phyloP scores from a whole-genome alignment of 2,329 filamentous ascomycete genomes.

The Didymella lethalis region DNA sequence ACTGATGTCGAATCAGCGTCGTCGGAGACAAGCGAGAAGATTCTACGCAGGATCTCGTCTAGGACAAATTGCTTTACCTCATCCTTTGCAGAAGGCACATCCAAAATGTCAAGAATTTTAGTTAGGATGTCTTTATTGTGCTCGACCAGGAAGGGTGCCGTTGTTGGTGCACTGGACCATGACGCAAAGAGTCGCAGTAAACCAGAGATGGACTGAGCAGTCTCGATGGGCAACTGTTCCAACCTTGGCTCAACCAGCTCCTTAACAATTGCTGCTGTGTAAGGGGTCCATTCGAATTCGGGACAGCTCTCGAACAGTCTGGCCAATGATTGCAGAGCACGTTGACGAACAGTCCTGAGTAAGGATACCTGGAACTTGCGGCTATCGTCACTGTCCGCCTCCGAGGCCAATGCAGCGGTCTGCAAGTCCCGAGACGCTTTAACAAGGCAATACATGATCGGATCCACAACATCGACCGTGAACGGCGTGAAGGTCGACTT shows the following conservation, averaged over 20 bases:
- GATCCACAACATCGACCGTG: slow-evolving; percentile 73
- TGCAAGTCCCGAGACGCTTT: slow-evolving; percentile 62
- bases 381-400: slow-evolving; percentile 39
- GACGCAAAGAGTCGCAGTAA: slow-evolving; percentile 80
- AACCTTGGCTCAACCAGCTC: slow-evolving; percentile 81
- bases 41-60: slow-evolving; percentile 70
- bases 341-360: slow-evolving; percentile 70
- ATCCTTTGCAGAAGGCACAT: slow-evolving; percentile 77
- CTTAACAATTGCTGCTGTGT: slow-evolving; percentile 73
- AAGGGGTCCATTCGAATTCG: slow-evolving; percentile 74
- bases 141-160: slow-evolving; percentile 73
- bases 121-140: slow-evolving; percentile 68
- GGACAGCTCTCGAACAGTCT: slow-evolving; percentile 78
- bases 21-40: slow-evolving; percentile 32
- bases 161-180: slow-evolving; percentile 75
- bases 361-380: slow-evolving; percentile 60
- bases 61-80: slow-evolving; percentile 86
- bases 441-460: slow-evolving; percentile 82
- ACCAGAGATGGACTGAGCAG: slow-evolving; percentile 86
- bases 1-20: slow-evolving; percentile 30
- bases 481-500: slow-evolving; percentile 76
- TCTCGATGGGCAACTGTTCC: slow-evolving; percentile 81
- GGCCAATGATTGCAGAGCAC: slow-evolving; percentile 82
- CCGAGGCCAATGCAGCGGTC: slow-evolving; percentile 42
- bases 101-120: slow-evolving; percentile 76